Evolutionary conservation across 2,329 filamentous ascomycete genomes (phyloP).

Genomic region (Venturia effusa): DNA sequence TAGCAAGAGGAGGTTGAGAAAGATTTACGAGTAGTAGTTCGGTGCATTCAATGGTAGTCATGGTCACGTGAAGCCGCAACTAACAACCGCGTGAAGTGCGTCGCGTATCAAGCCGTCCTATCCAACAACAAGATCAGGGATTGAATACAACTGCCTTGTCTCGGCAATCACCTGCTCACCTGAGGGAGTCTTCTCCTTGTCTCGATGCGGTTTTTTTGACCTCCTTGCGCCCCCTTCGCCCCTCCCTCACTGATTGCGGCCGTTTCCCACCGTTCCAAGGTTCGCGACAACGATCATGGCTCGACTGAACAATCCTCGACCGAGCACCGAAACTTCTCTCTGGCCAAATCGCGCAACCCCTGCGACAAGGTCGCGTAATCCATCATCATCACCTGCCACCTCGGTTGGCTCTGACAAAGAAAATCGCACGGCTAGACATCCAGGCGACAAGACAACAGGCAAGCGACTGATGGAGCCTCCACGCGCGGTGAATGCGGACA

Average conservation of each 20-base stretch:
- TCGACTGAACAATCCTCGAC: constrained; percentile 16
- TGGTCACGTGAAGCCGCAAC: neutral
- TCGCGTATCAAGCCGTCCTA: neutral
- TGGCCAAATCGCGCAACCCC: constrained; percentile 23
- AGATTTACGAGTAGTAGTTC: no score
- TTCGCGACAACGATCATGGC: constrained; percentile 4
- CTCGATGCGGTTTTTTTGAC: neutral
- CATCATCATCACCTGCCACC: constrained; percentile 17
- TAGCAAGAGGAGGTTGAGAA: neutral
- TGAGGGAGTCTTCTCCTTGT: neutral
- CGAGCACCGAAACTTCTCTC: constrained; percentile 20
- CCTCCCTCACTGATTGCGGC: neutral
- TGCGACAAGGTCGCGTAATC: constrained; percentile 1
- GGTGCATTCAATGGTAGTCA: no score
- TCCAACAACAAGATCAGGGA: neutral
- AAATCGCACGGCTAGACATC: constrained; percentile 23
- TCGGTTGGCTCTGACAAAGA: constrained; percentile 34
- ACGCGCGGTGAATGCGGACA: neutral
- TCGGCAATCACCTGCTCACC: neutral
- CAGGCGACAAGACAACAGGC: constrained; percentile 29
- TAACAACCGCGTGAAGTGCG: neutral
- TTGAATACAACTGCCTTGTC: neutral
- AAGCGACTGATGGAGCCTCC: constrained; percentile 31
- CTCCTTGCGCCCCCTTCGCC: neutral
- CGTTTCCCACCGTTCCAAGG: neutral